Percentiles rank a stretch among this genome's conserved stretches.
phyloP scores from a whole-genome alignment of 345 rosid species.

The Eucalyptus regnans region DNA sequence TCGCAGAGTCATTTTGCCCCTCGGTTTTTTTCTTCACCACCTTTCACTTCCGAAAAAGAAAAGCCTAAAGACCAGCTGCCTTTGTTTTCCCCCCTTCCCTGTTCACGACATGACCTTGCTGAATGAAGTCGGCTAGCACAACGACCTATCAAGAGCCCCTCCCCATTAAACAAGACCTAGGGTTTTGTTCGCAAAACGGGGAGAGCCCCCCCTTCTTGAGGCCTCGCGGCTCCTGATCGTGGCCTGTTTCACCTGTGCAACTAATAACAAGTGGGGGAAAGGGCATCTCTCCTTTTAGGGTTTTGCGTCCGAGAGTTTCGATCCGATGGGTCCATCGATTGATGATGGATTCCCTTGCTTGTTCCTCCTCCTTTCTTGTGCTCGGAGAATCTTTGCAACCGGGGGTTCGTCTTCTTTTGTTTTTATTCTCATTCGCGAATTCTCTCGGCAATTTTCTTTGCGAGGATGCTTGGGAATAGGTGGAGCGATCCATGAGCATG shows the following conservation, averaged over 20 bases:
- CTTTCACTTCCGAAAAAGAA: background rate
- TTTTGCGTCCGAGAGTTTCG: background rate
- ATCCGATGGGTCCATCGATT: background rate
- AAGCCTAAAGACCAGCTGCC: background rate
- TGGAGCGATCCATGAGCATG: background rate
- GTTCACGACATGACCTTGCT: background rate
- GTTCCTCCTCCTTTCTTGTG: background rate
- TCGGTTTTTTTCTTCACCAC: background rate
- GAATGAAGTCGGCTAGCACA: background rate
- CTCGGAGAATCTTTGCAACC: background rate
- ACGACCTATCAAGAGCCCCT: background rate
- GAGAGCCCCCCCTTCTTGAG: background rate
- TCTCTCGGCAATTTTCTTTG: background rate
- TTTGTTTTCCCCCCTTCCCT: background rate
- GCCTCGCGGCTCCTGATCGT: background rate
- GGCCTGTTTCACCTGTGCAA: background rate
- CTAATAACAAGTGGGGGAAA: background rate
- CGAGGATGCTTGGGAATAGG: background rate
- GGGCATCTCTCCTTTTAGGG: background rate
- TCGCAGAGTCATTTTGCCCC: background rate
- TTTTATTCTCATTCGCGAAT: background rate
- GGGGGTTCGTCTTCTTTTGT: background rate
- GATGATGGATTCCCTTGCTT: background rate
- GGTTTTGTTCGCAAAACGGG: background rate
- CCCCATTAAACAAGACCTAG: background rate